Conservation (phyloP, 352 stramenopile species). For the Phytopythium kandeliae region DNA sequence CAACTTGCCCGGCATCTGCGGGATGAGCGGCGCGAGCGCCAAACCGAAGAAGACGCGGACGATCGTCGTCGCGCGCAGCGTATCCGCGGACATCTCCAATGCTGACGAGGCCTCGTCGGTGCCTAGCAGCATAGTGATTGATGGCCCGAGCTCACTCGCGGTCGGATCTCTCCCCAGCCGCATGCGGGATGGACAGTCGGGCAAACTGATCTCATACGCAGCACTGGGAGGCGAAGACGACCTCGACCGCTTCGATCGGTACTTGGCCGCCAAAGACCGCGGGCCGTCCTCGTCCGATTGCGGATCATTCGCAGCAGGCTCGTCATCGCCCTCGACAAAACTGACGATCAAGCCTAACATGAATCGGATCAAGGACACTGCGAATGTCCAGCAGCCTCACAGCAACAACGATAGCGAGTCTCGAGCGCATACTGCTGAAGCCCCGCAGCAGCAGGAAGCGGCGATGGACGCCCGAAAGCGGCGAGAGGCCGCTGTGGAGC, state of each 20-base stretch:
- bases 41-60: constrained; percentile 28
- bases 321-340: constrained; percentile 8
- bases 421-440: neutral
- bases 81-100: constrained; percentile 7
- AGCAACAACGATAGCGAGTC: neutral
- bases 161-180: constrained; percentile 5
- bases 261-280: constrained; percentile 35
- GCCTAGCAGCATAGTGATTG: neutral
- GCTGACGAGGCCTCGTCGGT: neutral
- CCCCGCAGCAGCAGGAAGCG: constrained; percentile 5
- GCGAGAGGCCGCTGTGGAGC: constrained; percentile 36
- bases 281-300: constrained; percentile 23
- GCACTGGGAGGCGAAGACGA: constrained; percentile 53
- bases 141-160: neutral
- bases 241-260: constrained; percentile 54
- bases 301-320: constrained; percentile 4
- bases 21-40: neutral
- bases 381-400: neutral
- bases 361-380: constrained; percentile 16
- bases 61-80: constrained; percentile 43
- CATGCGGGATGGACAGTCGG: constrained; percentile 21
- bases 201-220: constrained; percentile 53
- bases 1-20: no score
- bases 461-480: constrained; percentile 31
- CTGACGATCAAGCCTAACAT: constrained; percentile 34